Evolutionary conservation across 1,284 basidiomycete genomes (phyloP), one percentile per base, ranked within the genome.

Genomic region (Meripilus lineatus): DNA sequence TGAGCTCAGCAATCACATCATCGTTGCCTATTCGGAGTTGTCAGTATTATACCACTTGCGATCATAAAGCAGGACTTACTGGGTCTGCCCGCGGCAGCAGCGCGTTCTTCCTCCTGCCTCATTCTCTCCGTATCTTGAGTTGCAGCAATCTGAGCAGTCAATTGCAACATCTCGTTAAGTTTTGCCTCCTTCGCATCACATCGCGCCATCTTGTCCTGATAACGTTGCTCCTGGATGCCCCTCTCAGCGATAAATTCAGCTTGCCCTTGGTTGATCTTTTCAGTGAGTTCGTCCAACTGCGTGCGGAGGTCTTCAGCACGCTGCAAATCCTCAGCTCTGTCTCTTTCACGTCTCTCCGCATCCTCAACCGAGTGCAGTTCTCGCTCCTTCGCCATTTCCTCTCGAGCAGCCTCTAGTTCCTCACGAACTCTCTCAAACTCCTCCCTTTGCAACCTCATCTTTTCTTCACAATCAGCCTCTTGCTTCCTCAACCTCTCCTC

Each of bases 241-340:
- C 69, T 77, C 65, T 86, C 84, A 49, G 67, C 64, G 28, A 74
- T 71, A 28, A 71, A 69, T 42, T 73, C 68, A 21, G 79, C 73
- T 1, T 74, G 69, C 48, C 84, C 81, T 45, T 79, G 75, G 48
- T 81, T 77, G 7, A 86, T 69, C 28, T 87, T 58, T 48, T 80
- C 79, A 1, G 84, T 81, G 52, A 89, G 75, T 47, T 88, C 84
- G 3, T 59, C 63, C 18, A 88, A 61, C 50, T 88, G 86, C 35
- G 60, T 67, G 20, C 76, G 70, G 38, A 84, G 60, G 7, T 66
- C 69, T 10, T 81, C 75, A 50, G 81, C 77, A 8, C 80, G 73
- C 45, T 84, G 79, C 24, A 68, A 55, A 25, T 69, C 65, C 43
- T 81, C 81, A 42, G 66, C 64, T 14, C 74, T 65, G 50, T 83